These are phyloP conservation scores for Herpetospermum pedunculosum DNA, from an alignment of 306 rosid genomes.

Conservation along the genomic window DNA sequence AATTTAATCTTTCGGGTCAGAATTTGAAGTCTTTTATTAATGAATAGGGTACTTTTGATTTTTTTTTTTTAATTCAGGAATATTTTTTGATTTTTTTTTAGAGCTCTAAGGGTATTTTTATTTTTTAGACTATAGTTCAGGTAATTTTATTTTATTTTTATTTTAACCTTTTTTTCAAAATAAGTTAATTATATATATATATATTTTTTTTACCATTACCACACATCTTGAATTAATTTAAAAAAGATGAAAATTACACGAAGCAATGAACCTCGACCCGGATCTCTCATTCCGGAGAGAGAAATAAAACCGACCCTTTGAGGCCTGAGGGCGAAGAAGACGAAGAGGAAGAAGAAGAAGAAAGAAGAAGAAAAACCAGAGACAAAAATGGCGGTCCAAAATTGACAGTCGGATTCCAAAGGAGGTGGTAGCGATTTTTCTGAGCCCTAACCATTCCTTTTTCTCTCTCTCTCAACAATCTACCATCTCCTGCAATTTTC, in stretches of 20 bases:
- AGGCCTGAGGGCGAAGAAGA: neutral
- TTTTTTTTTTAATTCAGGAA: no score
- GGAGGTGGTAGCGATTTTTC: slow-evolving; percentile 20
- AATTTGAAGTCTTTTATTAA: no score
- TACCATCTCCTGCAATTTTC: slow-evolving; percentile 17
- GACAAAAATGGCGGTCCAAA: slow-evolving; percentile 14
- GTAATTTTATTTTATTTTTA: no score
- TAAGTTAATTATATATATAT: no score
- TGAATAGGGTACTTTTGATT: no score
- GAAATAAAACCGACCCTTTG: neutral
- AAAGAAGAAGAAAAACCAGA: neutral
- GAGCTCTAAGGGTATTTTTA: no score
- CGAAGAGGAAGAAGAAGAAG: neutral
- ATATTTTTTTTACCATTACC: no score
- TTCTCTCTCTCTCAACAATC: slow-evolving; percentile 12
- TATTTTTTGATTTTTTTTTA: no score
- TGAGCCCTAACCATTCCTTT: neutral
- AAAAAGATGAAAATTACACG: neutral
- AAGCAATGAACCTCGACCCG: slow-evolving; percentile 5
- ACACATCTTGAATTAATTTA: neutral
- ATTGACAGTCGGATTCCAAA: slow-evolving; percentile 8
- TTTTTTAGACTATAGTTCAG: no score
- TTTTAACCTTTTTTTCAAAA: no score
- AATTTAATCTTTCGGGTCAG: no score
- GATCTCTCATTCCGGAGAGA: slow-evolving; percentile 11